These are phyloP conservation scores for Bacidia rubella DNA, from an alignment of 495 filamentous ascomycete species.

Conservation along the genomic window DNA sequence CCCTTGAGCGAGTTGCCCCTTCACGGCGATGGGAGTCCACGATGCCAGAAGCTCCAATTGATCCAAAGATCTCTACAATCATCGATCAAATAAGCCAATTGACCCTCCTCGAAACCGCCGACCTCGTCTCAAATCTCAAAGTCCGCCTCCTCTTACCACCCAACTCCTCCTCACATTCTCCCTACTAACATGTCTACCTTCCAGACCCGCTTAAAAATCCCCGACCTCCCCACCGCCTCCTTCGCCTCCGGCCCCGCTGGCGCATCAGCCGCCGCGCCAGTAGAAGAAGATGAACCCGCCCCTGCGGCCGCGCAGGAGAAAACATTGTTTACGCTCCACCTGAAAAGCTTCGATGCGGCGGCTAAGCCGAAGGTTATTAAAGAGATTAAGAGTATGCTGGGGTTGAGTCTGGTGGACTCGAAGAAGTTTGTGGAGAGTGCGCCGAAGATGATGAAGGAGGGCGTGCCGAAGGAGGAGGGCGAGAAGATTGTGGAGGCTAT, in stretches of 20 bases:
- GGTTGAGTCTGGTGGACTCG: constrained; percentile 91
- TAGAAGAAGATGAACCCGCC: constrained; percentile 71
- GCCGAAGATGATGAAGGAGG: constrained; percentile 97
- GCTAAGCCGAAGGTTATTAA: constrained; percentile 99
- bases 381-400: constrained; percentile 93
- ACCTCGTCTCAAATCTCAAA: constrained; percentile 86
- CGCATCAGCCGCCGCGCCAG: constrained; percentile 47
- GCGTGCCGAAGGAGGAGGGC: constrained; percentile 91
- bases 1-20: constrained; percentile 13
- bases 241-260: constrained; percentile 45
- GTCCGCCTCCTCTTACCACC: constrained; percentile 30
- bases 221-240: constrained; percentile 86
- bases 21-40: constrained; percentile 60
- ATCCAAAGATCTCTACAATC: constrained; percentile 81
- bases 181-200: constrained; percentile 3
- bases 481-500: constrained; percentile 95
- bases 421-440: constrained; percentile 99
- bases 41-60: constrained; percentile 42
- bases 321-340: constrained; percentile 92
- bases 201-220: constrained; percentile 90
- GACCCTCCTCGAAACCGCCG: constrained; percentile 92
- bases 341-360: constrained; percentile 70
- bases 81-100: constrained; percentile 98
- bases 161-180: not conserved
- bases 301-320: constrained; percentile 78